Conservation (phyloP, 2,329 filamentous ascomycete genomes). For the Xylariaceae sp. region DNA sequence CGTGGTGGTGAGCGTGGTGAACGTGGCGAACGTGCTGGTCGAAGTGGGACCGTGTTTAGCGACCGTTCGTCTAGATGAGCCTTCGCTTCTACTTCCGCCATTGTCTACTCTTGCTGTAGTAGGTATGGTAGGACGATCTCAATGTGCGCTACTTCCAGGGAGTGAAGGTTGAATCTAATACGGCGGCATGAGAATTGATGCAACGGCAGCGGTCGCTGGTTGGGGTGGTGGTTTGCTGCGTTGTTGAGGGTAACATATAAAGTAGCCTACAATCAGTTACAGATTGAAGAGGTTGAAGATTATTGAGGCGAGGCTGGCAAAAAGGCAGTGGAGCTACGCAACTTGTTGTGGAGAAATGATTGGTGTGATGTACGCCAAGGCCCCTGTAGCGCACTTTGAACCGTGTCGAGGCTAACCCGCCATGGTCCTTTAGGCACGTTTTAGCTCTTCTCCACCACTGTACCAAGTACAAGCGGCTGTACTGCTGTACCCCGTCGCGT, state of each 20-base stretch:
- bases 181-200: too few relatives aligned
- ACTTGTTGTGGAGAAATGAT: neutral
- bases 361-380: conserved; percentile 1
- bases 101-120: too few relatives aligned
- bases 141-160: conserved; percentile 1
- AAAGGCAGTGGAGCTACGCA: conserved; percentile 6
- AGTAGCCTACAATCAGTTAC: too few relatives aligned
- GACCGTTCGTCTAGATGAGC: conserved; percentile 27
- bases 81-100: conserved; percentile 43
- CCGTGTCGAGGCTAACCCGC: neutral
- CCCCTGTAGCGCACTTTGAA: neutral
- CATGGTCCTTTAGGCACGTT: neutral
- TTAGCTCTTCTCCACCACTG: neutral
- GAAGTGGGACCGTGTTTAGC: conserved; percentile 20
- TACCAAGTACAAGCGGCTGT: too few relatives aligned
- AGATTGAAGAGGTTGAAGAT: conserved; percentile 1
- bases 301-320: conserved; percentile 13
- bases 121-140: too few relatives aligned
- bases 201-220: too few relatives aligned
- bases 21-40: conserved; percentile 30
- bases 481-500: too few relatives aligned
- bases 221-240: too few relatives aligned
- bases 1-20: conserved; percentile 28
- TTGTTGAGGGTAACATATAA: too few relatives aligned
- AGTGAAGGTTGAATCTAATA: too few relatives aligned